A percentile compares a stretch with the other conserved stretches of the same genome.
phyloP scores from a whole-genome alignment of 768 basidiomycete species.

The Lactifluus piperatus region DNA sequence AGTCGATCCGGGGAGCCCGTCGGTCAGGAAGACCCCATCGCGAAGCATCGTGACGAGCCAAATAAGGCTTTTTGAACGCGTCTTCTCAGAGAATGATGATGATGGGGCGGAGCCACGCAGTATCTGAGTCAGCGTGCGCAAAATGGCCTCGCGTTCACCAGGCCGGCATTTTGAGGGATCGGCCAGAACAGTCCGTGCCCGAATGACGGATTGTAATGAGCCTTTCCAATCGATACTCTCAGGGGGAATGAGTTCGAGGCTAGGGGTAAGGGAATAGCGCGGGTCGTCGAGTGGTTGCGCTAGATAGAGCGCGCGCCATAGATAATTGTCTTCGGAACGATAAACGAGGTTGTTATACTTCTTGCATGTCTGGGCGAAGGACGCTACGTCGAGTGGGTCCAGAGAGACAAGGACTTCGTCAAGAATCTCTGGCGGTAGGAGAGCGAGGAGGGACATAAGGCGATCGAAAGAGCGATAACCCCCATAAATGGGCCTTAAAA shows the following conservation, averaged over 20 bases:
- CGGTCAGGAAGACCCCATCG: conserved; percentile 36
- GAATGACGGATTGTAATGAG: conserved; percentile 46
- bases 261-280: conserved; percentile 35
- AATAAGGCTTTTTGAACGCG: conserved; percentile 41
- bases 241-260: conserved; percentile 20
- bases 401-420: conserved; percentile 48
- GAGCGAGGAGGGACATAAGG: not conserved
- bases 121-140: conserved; percentile 46
- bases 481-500: too few species aligned
- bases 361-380: conserved; percentile 42
- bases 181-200: conserved; percentile 41
- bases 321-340: conserved; percentile 32
- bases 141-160: conserved; percentile 35
- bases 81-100: conserved; percentile 21
- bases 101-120: conserved; percentile 35
- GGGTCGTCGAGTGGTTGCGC: conserved; percentile 57
- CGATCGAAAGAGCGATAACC: too few species aligned
- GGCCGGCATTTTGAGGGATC: conserved; percentile 29
- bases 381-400: conserved; percentile 53
- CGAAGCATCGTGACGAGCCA: conserved; percentile 42
- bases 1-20: conserved; percentile 20
- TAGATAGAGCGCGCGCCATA: conserved; percentile 66
- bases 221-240: conserved; percentile 37
- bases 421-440: conserved; percentile 48
- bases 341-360: conserved; percentile 39